Evolutionary conservation across 345 rosid genomes (phyloP).

Genomic region (Hibiscus tridactylites): DNA sequence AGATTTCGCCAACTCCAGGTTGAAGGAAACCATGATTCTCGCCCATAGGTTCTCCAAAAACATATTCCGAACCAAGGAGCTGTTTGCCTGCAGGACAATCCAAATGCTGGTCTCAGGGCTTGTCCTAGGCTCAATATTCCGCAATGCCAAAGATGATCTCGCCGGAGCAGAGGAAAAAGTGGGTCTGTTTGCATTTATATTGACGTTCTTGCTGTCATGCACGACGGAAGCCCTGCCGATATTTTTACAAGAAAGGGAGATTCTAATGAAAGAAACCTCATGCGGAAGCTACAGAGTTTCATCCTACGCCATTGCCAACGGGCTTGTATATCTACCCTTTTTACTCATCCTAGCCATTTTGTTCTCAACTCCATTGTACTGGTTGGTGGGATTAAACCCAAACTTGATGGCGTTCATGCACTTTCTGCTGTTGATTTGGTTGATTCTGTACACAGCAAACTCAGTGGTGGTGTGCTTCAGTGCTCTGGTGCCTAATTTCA

Average conservation of each 20-base stretch:
- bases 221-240: constrained; percentile 88
- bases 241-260: constrained; percentile 86
- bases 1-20: constrained; percentile 60
- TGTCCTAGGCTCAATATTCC: constrained; percentile 83
- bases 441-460: constrained; percentile 78
- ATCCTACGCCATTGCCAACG: constrained; percentile 80
- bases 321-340: constrained; percentile 85
- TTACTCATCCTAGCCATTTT: constrained; percentile 44
- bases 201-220: constrained; percentile 77
- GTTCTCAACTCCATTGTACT: constrained; percentile 72
- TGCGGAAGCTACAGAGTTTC: constrained; percentile 85
- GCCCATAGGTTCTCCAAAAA: constrained; percentile 79
- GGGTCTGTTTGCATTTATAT: constrained; percentile 84
- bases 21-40: constrained; percentile 62
- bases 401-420: constrained; percentile 58
- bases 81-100: constrained; percentile 69
- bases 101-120: constrained; percentile 81
- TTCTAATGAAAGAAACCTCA: constrained; percentile 67
- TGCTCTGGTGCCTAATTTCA: too few relatives aligned
- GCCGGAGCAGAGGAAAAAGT: constrained; percentile 69
- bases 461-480: background rate
- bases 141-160: constrained; percentile 48
- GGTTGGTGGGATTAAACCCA: constrained; percentile 77
- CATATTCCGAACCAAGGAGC: constrained; percentile 77
- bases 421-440: constrained; percentile 77